Evolutionary conservation across 1,284 basidiomycete genomes (phyloP).

Genomic region (Ceratobasidium sp.): DNA sequence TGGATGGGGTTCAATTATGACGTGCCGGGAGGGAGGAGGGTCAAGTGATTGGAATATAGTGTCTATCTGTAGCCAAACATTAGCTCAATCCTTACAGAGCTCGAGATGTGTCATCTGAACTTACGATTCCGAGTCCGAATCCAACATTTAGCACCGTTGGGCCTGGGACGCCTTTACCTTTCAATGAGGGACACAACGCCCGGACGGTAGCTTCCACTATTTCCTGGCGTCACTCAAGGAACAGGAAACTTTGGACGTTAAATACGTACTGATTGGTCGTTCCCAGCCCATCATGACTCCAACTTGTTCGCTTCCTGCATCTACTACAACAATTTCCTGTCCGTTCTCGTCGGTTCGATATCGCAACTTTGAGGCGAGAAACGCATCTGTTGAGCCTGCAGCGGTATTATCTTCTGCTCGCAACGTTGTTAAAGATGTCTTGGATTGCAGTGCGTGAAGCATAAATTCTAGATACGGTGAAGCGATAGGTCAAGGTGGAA

Average conservation of each 20-base stretch:
- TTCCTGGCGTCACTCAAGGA: constrained; percentile 2
- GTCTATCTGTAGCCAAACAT: constrained; percentile 83
- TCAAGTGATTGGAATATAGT: constrained; percentile 76
- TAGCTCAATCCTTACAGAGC: no score
- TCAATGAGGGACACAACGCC: constrained; percentile 61
- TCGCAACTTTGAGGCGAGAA: constrained; percentile 73
- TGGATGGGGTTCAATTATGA: constrained; percentile 95
- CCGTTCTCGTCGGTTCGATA: constrained; percentile 78
- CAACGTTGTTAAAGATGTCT: constrained; percentile 60
- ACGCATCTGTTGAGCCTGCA: constrained; percentile 75
- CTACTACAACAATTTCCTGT: constrained; percentile 81
- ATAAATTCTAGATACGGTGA: constrained; percentile 46
- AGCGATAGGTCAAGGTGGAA: no score
- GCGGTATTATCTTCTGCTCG: constrained; percentile 68
- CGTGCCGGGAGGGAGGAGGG: constrained; percentile 72
- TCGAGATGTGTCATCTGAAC: no score
- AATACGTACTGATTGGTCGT: constrained; percentile 69
- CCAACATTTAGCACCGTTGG: constrained; percentile 89
- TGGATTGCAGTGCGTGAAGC: constrained; percentile 48
- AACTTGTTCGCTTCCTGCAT: constrained; percentile 74
- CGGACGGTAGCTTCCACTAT: constrained; percentile 61
- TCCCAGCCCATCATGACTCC: constrained; percentile 99
- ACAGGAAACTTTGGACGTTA: not conserved
- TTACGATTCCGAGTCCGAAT: constrained; percentile 89
- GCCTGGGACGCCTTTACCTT: constrained; percentile 51